Percentiles rank a stretch among this genome's conserved stretches.
phyloP scores from a whole-genome alignment of 768 basidiomycete genomes.

The Kwoniella sp. region DNA sequence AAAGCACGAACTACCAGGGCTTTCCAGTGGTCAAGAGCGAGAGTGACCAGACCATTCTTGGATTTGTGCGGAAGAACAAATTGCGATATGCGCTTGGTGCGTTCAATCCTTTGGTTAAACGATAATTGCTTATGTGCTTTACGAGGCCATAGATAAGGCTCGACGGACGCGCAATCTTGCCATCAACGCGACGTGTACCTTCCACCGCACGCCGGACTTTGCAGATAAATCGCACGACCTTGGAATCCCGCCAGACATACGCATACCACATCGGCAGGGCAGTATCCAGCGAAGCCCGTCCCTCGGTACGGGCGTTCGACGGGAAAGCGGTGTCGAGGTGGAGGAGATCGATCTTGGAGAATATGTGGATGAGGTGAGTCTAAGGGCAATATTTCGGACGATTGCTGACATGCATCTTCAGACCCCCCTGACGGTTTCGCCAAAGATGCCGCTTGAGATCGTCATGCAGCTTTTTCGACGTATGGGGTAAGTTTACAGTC shows the following conservation, averaged over 20 bases:
- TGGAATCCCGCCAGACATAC: slow-evolving; percentile 29
- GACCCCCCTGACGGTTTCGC: slow-evolving; percentile 91
- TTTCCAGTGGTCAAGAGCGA: slow-evolving; percentile 75
- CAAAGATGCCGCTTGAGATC: slow-evolving; percentile 87
- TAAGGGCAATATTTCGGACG: neutral
- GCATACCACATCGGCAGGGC: slow-evolving; percentile 24
- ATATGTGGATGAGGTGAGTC: slow-evolving; percentile 87
- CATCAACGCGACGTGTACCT: slow-evolving; percentile 67
- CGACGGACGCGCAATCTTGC: slow-evolving; percentile 61
- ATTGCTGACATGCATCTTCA: slow-evolving; percentile 44
- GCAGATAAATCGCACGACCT: slow-evolving; percentile 4
- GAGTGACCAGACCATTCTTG: slow-evolving; percentile 63
- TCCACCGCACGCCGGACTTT: slow-evolving; percentile 47
- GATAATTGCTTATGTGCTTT: neutral
- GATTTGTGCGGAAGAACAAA: slow-evolving; percentile 84
- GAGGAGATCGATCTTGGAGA: slow-evolving; percentile 59
- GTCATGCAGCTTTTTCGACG: slow-evolving; percentile 96
- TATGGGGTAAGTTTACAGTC: slow-evolving; percentile 72
- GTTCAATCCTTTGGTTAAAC: slow-evolving; percentile 6
- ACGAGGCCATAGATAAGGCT: slow-evolving; percentile 60
- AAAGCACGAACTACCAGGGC: slow-evolving; percentile 73
- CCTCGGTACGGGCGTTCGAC: slow-evolving; percentile 4
- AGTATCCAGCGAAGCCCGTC: slow-evolving; percentile 5
- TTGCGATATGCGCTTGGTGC: slow-evolving; percentile 78
- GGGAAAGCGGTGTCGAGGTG: slow-evolving; percentile 32